Evolutionary conservation across 495 filamentous ascomycete genomes (phyloP).

Genomic region (Diplogelasinospora grovesii): DNA sequence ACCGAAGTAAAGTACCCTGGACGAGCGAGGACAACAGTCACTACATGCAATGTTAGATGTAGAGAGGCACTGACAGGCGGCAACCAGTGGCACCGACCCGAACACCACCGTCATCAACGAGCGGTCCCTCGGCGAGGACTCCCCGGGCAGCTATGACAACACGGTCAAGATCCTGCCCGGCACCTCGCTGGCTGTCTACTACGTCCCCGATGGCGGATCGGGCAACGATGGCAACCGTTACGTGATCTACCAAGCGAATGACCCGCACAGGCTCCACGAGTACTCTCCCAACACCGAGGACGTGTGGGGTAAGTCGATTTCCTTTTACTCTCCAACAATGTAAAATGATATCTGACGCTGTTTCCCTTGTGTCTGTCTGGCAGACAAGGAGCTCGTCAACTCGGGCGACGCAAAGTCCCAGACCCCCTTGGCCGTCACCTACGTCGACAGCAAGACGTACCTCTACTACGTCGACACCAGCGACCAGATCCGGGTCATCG

Average conservation of each 20-base stretch:
- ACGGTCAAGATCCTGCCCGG: not conserved
- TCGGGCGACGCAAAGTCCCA: not conserved
- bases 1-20: not conserved
- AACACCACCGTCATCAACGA: not conserved
- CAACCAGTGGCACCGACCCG: not conserved
- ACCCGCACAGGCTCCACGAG: not conserved
- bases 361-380: no score
- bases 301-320: not conserved
- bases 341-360: not conserved
- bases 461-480: not conserved
- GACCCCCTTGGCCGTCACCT: not conserved
- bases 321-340: not conserved
- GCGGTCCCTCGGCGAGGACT: not conserved
- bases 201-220: not conserved
- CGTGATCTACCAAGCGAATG: not conserved
- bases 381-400: no score
- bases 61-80: no score
- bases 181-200: not conserved
- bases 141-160: not conserved
- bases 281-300: slow-evolving; percentile 1
- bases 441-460: not conserved
- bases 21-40: no score
- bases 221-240: not conserved
- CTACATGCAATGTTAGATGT: no score
- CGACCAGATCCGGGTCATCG: not conserved